Conservation (phyloP, 2,329 filamentous ascomycete genomes). For the Scedosporium boydii region DNA sequence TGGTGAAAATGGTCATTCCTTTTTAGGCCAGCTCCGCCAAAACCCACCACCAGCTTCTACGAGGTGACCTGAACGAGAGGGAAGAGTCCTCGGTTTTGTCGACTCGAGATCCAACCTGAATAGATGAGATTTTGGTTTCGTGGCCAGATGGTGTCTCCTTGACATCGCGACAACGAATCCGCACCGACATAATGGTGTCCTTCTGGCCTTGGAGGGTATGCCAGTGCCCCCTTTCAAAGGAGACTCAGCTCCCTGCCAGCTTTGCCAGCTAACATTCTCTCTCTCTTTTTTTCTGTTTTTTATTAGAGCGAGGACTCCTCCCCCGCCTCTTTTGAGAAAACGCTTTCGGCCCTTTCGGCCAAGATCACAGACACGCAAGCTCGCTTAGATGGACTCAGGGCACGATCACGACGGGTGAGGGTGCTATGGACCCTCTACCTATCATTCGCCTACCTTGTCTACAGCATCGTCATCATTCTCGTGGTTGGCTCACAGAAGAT, state of each 20-base stretch:
- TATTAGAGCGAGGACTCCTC: constrained; percentile 66
- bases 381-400: constrained; percentile 63
- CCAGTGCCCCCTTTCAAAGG: constrained; percentile 2
- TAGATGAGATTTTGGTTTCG: not conserved
- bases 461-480: constrained; percentile 69
- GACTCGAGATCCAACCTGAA: not conserved
- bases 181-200: constrained; percentile 54
- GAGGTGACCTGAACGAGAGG: too few species aligned
- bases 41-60: too few species aligned
- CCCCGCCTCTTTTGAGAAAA: constrained; percentile 87
- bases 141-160: not conserved
- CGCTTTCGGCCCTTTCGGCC: constrained; percentile 67
- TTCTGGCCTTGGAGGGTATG: constrained; percentile 78
- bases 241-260: constrained; percentile 14
- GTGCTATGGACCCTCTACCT: constrained; percentile 87
- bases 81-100: not conserved
- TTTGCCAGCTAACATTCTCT: constrained; percentile 10
- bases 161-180: not conserved
- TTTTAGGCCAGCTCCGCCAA: not conserved
- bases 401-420: constrained; percentile 66
- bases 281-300: not conserved
- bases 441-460: constrained; percentile 81
- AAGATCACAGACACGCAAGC: constrained; percentile 72
- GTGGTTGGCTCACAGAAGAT: constrained; percentile 79
- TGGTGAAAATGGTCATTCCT: not conserved